phyloP scores from a whole-genome alignment of 345 rosid genomes.

The Eutrema yunnanense region DNA sequence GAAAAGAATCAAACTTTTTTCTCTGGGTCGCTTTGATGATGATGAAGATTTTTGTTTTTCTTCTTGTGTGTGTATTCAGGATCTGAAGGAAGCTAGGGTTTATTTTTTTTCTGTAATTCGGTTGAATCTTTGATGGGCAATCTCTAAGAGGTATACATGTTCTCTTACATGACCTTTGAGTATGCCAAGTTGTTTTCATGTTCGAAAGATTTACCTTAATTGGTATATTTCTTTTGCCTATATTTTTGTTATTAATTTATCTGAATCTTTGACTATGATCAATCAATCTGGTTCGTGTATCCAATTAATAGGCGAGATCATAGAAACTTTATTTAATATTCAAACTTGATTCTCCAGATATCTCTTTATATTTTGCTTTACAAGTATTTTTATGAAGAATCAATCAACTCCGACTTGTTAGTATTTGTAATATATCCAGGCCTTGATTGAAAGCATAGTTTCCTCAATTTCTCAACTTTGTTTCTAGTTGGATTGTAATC shows the following conservation, averaged over 20 bases:
- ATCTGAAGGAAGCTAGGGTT: slow-evolving; percentile 16
- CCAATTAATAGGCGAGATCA: slow-evolving; percentile 1
- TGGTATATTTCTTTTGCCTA: neutral
- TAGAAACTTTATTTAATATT: neutral
- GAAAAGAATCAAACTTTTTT: neutral
- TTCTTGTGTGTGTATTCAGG: slow-evolving; percentile 13
- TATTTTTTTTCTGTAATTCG: neutral
- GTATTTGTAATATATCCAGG: neutral
- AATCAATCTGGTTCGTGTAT: neutral
- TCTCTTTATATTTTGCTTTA: neutral
- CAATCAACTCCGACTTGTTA: neutral
- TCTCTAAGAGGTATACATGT: slow-evolving; percentile 23
- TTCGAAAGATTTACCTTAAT: neutral
- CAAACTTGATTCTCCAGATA: neutral
- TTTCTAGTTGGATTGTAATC: neutral
- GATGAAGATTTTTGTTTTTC: neutral
- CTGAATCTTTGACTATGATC: slow-evolving; percentile 22
- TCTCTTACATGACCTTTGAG: neutral
- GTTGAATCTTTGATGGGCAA: slow-evolving; percentile 3
- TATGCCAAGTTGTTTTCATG: slow-evolving; percentile 2
- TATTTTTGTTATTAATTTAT: neutral
- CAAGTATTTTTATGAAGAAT: neutral
- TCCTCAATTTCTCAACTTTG: neutral
- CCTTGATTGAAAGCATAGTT: neutral
- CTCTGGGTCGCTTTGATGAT: neutral